Base-by-base conservation (phyloP, 805 yeast genomes). In the Torulaspora franciscae region DNA sequence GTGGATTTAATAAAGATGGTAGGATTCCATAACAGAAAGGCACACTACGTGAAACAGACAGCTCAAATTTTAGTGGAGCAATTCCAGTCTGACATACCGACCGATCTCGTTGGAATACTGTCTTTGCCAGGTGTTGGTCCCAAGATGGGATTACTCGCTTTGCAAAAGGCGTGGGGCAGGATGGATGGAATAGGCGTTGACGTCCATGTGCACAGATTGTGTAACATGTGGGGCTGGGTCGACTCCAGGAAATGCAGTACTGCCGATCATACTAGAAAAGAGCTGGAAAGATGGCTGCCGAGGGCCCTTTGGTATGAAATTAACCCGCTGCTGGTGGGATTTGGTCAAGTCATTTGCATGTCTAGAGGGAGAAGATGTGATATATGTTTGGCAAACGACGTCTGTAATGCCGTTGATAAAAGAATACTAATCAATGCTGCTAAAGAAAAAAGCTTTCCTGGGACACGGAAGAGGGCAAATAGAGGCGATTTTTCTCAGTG, bases 101-200 rank as follows among this genome's bases (percentile, higher is more conserved):
- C 47, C 73, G 81, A 2, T 72, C 85, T 59, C 7, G 79, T 75
- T 6, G 90, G 82, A 0, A 71, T 90, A 41, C 71, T 76, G 4
- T 64, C 75, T 0, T 67, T 90, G 26, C 96, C 96, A 0, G 98
- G 98, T 0, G 95, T 90, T 2, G 98, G 98, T 0, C 96, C 96
- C 7, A 90, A 90, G 62, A 90, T 90, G 98, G 95, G 95, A 0
- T 84, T 77, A 60, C 66, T 90, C 32, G 72, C 90, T 1, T 68
- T 88, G 47, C 95, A 88, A 56, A 76, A 79, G 32, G 95, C 93
- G 0, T 89, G 96, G 96, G 68, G 69, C 15, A 69, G 72, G 33
- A 69, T 81, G 47, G 80, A 74, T 42, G 97, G 97, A 0, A 86
- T 90, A n/a, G 96, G 97, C 7, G 96, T 90, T 8, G 98, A 90